Evolutionary conservation across 306 rosid genomes (phyloP), one percentile per base, ranked within the genome.

Genomic region (Ochetophila trinervis): DNA sequence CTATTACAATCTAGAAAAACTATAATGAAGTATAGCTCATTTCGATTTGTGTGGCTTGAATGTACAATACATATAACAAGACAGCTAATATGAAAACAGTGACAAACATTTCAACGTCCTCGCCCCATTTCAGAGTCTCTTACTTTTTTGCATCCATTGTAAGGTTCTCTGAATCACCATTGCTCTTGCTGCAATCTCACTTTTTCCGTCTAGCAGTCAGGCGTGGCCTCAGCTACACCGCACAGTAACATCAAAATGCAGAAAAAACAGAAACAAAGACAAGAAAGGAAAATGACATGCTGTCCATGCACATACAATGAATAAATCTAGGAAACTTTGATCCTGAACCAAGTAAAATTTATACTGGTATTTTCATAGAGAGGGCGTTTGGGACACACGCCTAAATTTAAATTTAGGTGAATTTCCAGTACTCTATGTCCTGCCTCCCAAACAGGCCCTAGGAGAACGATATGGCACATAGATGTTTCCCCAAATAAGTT

Each of bases 171-270:
- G 49, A 30, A 55, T 69, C 53, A 53, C 68, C 76, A 34, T 61
- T 71, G 68, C 66, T 60, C 58, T 62, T 80, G 42, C 52, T 47
- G 59, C 72, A 57, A 42, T 73, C 73, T 50, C 74, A 65, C 70
- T 80, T 84, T 68, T 79, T 71, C 57, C 68, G 76, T 63, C 71
- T 88, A 32, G 84, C 78, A 66, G 54, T 57, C 57, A 85, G 70
- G 56, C 82, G 87, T 6, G 95, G 90, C 74, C 86, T 83, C 82
- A 90, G 64, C 97, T 90, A 77, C 70, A 83, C 37, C 19, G 5
- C 24, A 8, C 20, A 42, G 37, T n/a, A 63, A 1, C 57, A 66
- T 37, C 56, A 7, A 50, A 63, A 19, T 16, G 47, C 54, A 52
- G 75, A 24, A 36, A 7, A 42, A 54, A 16, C 60, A 57, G 18